phyloP scores from a whole-genome alignment of 1,284 basidiomycete species.

The Ustilago nuda region DNA sequence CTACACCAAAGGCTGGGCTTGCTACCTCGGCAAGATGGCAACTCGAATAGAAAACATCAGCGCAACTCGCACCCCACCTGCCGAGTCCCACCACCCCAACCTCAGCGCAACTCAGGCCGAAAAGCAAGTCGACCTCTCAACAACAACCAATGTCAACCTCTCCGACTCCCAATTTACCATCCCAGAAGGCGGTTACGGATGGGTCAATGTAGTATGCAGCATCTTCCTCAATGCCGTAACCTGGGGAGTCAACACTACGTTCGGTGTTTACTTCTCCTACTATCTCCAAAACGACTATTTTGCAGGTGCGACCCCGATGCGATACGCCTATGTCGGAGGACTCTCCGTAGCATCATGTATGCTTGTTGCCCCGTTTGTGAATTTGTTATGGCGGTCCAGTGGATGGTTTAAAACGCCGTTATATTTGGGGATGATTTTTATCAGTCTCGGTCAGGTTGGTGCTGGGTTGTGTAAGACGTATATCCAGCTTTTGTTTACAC shows the following conservation, averaged over 20 bases:
- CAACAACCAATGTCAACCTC: constrained; percentile 32
- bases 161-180: constrained; percentile 48
- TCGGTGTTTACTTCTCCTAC: constrained; percentile 71
- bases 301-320: constrained; percentile 67
- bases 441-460: constrained; percentile 42
- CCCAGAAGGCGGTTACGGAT: constrained; percentile 71
- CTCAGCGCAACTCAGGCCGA: background rate
- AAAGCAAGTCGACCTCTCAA: constrained; percentile 25
- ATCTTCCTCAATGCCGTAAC: constrained; percentile 67
- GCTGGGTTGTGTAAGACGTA: constrained; percentile 51
- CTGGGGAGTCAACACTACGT: constrained; percentile 71
- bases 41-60: background rate
- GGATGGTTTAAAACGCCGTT: constrained; percentile 68
- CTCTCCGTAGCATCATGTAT: constrained; percentile 69
- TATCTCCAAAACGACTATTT: constrained; percentile 71
- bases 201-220: constrained; percentile 70
- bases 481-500: constrained; percentile 54
- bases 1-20: too few relatives aligned
- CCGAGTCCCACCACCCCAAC: background rate
- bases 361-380: constrained; percentile 69
- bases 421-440: constrained; percentile 62
- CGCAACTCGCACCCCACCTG: constrained; percentile 1
- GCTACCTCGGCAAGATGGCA: background rate
- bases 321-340: constrained; percentile 71
- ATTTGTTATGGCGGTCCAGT: constrained; percentile 64